Evolutionary conservation across 768 basidiomycete genomes (phyloP), one percentile per base, ranked within the genome.

Genomic region (Dendrothele bispora): DNA sequence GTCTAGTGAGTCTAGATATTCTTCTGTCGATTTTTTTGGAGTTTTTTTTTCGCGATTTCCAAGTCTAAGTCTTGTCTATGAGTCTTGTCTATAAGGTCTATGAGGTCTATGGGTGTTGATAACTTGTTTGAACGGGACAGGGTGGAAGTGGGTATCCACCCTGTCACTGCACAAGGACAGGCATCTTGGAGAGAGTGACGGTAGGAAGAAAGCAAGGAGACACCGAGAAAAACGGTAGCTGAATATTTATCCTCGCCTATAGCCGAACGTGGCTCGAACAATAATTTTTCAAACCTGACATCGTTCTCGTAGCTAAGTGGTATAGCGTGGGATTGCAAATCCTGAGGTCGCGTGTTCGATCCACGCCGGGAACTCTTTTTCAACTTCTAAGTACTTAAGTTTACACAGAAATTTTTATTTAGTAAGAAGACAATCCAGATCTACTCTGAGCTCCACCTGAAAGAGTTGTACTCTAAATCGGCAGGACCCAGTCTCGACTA

Each of bases 121-220:
- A 60, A 55, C 58, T 55, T 55, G 50, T 49, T 32, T 46, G 53
- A 49, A 37, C 18, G 47, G 39, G 53, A 39, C 54, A 49, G 54
- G 68, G 59, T 60, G 57, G 61, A 60, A 55, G 49, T 59, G 57
- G 61, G 61, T 61, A 61, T 66, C 74, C 75, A 67, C 69, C 71
- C 70, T 70, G 75, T 71, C 74, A 83, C 59, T 66, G 69, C 62
- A 70, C 64, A 65, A 82, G 69, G 59, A 77, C 64, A 70, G 71
- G 73, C 79, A 82, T 83, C 55, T 56, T 59, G 49, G 32, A 34
- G 28, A 4, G 6, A 20, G 30, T 32, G 30, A 32, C n/a, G n/a
- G 30, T 32, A 32, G 30, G n/a, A n/a, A n/a, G 10, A 10, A 10
- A 32, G n/a, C 10, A 10, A 32, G n/a, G 10, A n/a, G 10, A 32